Evolutionary conservation across 306 rosid species (phyloP).

Genomic region (Dicorynia guianensis): DNA sequence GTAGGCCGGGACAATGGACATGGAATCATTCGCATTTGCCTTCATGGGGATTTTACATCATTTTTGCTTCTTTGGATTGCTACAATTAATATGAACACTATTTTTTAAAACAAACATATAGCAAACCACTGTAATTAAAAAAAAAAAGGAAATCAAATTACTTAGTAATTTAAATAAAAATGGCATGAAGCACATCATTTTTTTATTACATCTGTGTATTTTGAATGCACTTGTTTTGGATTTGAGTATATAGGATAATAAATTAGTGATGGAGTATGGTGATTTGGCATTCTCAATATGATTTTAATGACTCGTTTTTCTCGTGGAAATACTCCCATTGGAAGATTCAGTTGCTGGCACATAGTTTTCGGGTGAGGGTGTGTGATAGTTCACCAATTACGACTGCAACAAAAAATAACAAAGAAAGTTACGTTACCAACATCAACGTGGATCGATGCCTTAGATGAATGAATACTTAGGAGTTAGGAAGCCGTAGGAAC

Average conservation of each 20-base stretch:
- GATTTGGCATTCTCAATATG: not conserved
- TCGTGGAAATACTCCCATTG: conserved; percentile 10
- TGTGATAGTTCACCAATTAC: conserved; percentile 47
- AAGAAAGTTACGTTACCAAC: not conserved
- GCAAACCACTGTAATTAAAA: too few relatives aligned
- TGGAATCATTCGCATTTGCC: conserved; percentile 35
- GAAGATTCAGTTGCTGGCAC: conserved; percentile 49
- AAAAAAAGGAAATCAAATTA: too few relatives aligned
- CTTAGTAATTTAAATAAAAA: too few relatives aligned
- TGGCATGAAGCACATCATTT: too few relatives aligned
- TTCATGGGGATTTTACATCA: too few relatives aligned
- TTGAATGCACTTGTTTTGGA: too few relatives aligned
- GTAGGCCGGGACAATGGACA: not conserved
- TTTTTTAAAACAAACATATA: too few relatives aligned
- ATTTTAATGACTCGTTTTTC: not conserved
- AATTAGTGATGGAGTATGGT: not conserved
- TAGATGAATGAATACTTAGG: too few relatives aligned
- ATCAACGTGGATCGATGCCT: conserved; percentile 11
- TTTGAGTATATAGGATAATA: not conserved
- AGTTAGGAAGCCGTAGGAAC: conserved; percentile 38
- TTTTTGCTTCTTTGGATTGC: too few relatives aligned
- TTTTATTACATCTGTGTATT: too few relatives aligned
- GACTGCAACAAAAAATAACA: not conserved
- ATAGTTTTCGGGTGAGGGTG: conserved; percentile 44
- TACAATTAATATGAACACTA: too few relatives aligned